Evolutionary conservation across 306 rosid genomes (phyloP), one percentile per base, ranked within the genome.

Genomic region (Glycine soja): DNA sequence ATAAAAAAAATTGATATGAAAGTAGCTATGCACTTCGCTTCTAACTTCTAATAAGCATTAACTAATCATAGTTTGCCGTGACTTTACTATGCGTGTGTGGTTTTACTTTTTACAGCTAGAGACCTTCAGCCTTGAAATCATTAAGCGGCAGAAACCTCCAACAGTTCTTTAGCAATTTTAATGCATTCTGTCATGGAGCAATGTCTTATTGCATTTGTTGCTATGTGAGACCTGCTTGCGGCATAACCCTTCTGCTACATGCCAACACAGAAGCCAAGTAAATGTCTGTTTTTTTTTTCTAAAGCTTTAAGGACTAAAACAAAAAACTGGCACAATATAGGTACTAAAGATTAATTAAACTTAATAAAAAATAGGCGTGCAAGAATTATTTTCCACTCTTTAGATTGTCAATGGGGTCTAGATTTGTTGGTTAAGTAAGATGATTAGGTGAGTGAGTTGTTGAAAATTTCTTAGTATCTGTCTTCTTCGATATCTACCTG

Each of bases 101-200:
- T 36, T 70, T 24, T 24, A 24, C 30, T 24, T 24, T 38, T 56
- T 57, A 36, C 58, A 56, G 42, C 53, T 2, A 24, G 63, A 69
- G 48, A 38, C 7, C 52, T 47, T 70, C 43, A 38, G 54, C 77
- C 15, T 4, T 58, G 14, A 45, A 81, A 84, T 75, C 72, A 80
- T 38, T 56, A 51, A 70, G 80, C 4, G 67, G 64, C 36, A 10
- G 77, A 56, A 81, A 87, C 65, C 16, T 63, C 75, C 57, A 74
- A 8, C 42, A 95, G 90, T 86, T 90, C 88, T 83, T 86, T 89
- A 72, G 97, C 93, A 72, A 95, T 93, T 74, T 85, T 84, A 77
- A 91, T 85, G 90, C 95, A 90, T 73, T 74, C 94, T 57, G 90
- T 86, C 99, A 93, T 93, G 13, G 93, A 87, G 69, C 99, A 91